These are phyloP conservation scores for Suhomyces anneliseae DNA, from an alignment of 1,139 yeast genomes.

Conservation along the genomic window DNA sequence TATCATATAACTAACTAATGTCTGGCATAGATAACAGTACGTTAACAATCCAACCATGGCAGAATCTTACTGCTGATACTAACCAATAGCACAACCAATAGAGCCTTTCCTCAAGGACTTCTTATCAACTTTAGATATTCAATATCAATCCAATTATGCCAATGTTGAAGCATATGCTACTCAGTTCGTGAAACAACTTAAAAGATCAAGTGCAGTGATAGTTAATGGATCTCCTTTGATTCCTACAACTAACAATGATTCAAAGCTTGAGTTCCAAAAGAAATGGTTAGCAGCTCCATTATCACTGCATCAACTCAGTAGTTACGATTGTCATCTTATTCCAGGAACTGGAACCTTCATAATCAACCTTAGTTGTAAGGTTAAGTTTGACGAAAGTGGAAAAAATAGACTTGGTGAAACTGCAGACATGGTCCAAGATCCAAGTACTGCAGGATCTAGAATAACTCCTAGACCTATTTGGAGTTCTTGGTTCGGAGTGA, in stretches of 20 bases:
- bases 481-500: constrained; percentile 73
- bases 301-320: constrained; percentile 61
- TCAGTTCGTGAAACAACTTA: constrained; percentile 50
- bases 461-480: constrained; percentile 40
- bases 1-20: background rate
- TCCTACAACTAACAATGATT: constrained; percentile 36
- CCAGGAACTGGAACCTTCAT: constrained; percentile 64
- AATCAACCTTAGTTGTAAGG: constrained; percentile 60
- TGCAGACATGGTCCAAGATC: constrained; percentile 41
- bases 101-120: constrained; percentile 47
- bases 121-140: constrained; percentile 40
- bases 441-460: constrained; percentile 13
- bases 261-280: constrained; percentile 60
- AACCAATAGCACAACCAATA: constrained; percentile 39
- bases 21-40: constrained; percentile 25
- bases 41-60: constrained; percentile 14
- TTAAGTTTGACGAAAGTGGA: constrained; percentile 74
- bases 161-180: constrained; percentile 52
- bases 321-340: constrained; percentile 67
- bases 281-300: constrained; percentile 63
- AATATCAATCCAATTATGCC: constrained; percentile 28
- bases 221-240: constrained; percentile 65
- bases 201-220: constrained; percentile 50
- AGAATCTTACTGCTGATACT: constrained; percentile 1
- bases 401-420: constrained; percentile 61